Evolutionary conservation across 176 grass and related monocot species (phyloP).

Genomic region (Paspalum vaginatum): DNA sequence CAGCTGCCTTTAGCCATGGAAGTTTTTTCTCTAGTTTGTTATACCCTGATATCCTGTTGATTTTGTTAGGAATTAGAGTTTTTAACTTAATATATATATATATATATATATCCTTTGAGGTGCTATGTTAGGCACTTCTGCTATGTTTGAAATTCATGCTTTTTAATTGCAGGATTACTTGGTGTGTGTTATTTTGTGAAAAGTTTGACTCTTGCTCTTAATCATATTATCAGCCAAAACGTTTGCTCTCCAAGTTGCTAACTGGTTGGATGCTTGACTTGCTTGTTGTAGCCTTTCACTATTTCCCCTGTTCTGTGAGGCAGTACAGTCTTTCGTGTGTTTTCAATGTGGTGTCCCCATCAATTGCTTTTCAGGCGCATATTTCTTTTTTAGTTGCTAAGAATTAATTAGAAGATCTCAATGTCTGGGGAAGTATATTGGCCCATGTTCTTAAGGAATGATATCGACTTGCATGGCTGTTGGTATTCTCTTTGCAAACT

Average conservation of each 20-base stretch:
- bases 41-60: background rate
- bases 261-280: constrained; percentile 11
- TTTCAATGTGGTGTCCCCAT: constrained; percentile 21
- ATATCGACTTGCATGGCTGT: background rate
- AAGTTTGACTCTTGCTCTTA: constrained; percentile 4
- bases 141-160: background rate
- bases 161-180: constrained; percentile 12
- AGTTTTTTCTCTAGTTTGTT: background rate
- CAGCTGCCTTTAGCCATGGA: background rate
- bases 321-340: background rate
- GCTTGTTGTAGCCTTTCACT: background rate
- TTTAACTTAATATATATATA: background rate
- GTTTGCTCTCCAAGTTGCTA: background rate
- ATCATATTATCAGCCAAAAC: background rate
- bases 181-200: background rate
- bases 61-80: background rate
- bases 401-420: constrained; percentile 7
- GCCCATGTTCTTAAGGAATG: background rate
- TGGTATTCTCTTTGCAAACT: constrained; percentile 14
- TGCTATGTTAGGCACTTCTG: background rate
- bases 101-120: background rate
- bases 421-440: background rate
- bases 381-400: constrained; percentile 26
- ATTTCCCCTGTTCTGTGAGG: background rate
- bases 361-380: background rate